Base-by-base conservation (phyloP, 768 basidiomycete genomes). In the Leucocoprinus leucothites region DNA sequence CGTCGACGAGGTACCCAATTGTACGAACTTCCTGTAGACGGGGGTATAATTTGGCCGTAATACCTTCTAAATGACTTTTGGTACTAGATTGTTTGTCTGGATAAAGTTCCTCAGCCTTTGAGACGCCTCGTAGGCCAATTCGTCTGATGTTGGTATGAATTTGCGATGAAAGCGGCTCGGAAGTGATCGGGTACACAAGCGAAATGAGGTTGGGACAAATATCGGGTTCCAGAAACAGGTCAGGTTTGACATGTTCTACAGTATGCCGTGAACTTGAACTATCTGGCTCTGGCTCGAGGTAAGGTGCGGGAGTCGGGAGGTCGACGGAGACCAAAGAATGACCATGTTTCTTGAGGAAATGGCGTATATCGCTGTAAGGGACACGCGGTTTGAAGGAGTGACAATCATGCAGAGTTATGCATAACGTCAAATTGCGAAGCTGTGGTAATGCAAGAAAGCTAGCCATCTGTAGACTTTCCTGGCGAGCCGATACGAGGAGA, bases 1-100 rank as follows among this genome's bases (percentile, higher is more conserved):
- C 70, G 21, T 78, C 79, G 18, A 77, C 77, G 41, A 79, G 62
- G 61, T 76, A 79, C 2, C 74, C 77, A 13, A 79, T 69, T 19
- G 76, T 80, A 56, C 77, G 73, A 24, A 81, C 69, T 31, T 73
- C 63, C 62, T 80, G 75, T 25, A 82, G 66, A 47, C 62, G 67
- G 19, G 81, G 80, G 60, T 76, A 80, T 50, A 71, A 67, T 36
- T 66, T 67, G 40, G 68, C 63, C 48, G 67, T 75, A 60, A 80
- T 71, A 14, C 75, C 71, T 59, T 70, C 64, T 22, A 81, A 68
- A 61, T 80, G 79, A 28, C 63, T 63, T 54, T 69, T 76, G 26
- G 70, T 65, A 34, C 54, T 56, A 25, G 71, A 65, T 22, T 68
- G 58, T 50, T 74, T 74, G 60, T 74, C 72, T 24, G 77, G 76